These are phyloP conservation scores for Sphaerosporella brunnea DNA, from an alignment of 495 filamentous ascomycete genomes.

Conservation along the genomic window DNA sequence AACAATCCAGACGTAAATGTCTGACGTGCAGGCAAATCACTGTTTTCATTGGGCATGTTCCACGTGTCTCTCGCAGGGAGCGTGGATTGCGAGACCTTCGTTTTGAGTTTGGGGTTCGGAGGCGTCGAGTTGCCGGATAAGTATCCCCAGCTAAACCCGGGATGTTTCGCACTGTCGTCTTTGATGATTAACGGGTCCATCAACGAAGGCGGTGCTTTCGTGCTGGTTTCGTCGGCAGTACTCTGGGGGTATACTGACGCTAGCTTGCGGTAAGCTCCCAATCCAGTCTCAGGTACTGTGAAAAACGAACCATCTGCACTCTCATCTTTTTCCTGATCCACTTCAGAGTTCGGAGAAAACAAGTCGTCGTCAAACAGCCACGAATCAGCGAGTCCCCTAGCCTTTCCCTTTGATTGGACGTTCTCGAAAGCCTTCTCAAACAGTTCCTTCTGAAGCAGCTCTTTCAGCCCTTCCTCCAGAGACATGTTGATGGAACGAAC, in stretches of 20 bases:
- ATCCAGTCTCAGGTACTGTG: not conserved
- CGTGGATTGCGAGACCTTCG: not conserved
- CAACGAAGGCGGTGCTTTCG: not conserved
- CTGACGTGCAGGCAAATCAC: not conserved
- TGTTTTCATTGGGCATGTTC: not conserved
- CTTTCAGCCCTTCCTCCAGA: not conserved
- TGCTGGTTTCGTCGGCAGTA: not conserved
- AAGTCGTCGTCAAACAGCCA: slow-evolving; percentile 23
- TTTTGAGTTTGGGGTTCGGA: not conserved
- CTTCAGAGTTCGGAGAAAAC: slow-evolving; percentile 17
- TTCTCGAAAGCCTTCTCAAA: slow-evolving; percentile 2
- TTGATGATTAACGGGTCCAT: slow-evolving; percentile 1
- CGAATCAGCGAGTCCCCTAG: slow-evolving; percentile 15
- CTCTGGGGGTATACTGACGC: not conserved
- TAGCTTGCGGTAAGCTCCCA: not conserved
- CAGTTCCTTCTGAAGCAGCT: slow-evolving; percentile 1
- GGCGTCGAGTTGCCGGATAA: slow-evolving; percentile 12
- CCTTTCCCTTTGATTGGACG: slow-evolving; percentile 6
- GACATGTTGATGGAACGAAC: not conserved
- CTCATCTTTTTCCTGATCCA: slow-evolving; percentile 20
- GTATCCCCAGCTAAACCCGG: slow-evolving; percentile 13
- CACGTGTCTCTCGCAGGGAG: not conserved
- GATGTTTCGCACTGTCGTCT: not conserved
- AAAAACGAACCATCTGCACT: slow-evolving; percentile 1
- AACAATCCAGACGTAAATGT: not conserved